Percentiles rank a stretch among this genome's conserved stretches.
These are phyloP conservation scores for Zea mays DNA, from an alignment of 176 grass and related monocot genomes.

Conservation along the genomic window DNA sequence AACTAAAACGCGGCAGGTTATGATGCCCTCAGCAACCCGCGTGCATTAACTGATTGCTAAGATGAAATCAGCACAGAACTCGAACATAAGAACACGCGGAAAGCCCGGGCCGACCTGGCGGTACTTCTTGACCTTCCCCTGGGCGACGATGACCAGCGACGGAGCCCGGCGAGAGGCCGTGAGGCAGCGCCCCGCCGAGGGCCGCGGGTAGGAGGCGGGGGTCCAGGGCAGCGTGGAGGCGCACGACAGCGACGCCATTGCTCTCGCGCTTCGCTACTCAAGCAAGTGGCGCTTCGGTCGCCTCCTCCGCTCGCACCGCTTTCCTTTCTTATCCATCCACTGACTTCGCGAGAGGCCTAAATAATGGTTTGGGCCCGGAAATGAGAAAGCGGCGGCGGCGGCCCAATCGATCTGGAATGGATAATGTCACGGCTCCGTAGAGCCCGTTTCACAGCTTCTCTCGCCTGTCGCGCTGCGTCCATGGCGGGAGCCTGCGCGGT, in stretches of 20 bases:
- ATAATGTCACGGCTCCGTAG: neutral
- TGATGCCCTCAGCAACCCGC: neutral
- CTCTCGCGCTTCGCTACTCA: neutral
- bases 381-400: neutral
- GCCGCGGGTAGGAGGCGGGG: slow-evolving; percentile 26
- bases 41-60: neutral
- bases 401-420: neutral
- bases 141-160: slow-evolving; percentile 54
- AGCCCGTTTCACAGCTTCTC: neutral
- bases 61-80: neutral
- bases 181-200: neutral
- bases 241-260: slow-evolving; percentile 48
- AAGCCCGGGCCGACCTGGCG: slow-evolving; percentile 48
- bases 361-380: neutral
- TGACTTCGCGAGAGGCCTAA: neutral
- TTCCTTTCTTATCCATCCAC: neutral
- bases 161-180: neutral
- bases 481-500: slow-evolving; percentile 34
- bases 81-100: neutral
- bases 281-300: neutral
- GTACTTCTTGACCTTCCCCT: slow-evolving; percentile 72
- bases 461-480: neutral
- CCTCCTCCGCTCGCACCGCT: neutral
- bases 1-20: neutral
- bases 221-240: slow-evolving; percentile 48